phyloP scores from a whole-genome alignment of 1,284 basidiomycete genomes.

The Mycosarcoma maydis region DNA sequence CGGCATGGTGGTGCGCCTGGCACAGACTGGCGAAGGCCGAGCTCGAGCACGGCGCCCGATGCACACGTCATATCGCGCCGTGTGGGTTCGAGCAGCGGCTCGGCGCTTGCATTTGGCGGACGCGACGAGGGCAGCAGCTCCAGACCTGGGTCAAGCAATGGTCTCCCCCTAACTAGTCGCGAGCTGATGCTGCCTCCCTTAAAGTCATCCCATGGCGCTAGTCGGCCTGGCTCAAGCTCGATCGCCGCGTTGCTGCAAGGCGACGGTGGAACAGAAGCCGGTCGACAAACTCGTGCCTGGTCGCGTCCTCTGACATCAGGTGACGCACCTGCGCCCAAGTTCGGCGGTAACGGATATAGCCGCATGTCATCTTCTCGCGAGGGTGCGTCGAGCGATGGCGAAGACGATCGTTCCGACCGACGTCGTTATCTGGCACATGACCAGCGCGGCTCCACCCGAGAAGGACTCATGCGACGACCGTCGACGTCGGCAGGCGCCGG shows the following conservation, averaged over 20 bases:
- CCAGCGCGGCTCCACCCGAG: constrained; percentile 12
- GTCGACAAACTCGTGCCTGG: constrained; percentile 20
- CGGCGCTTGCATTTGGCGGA: constrained; percentile 12
- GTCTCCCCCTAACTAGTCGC: constrained; percentile 1
- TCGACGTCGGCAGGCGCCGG: constrained; percentile 45
- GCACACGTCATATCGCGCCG: constrained; percentile 37
- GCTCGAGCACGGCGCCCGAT: constrained; percentile 45
- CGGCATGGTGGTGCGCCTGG: constrained; percentile 17
- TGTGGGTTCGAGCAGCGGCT: constrained; percentile 31
- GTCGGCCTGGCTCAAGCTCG: constrained; percentile 26
- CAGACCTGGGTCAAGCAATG: constrained; percentile 32
- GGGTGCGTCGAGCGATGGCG: constrained; percentile 22
- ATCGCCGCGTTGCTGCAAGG: constrained; percentile 20
- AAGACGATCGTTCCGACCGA: constrained; percentile 26
- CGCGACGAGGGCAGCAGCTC: constrained; percentile 24
- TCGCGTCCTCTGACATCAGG: constrained; percentile 40
- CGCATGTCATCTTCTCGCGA: constrained; percentile 21
- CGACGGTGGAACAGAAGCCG: constrained; percentile 1
- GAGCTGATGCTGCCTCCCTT: constrained; percentile 35
- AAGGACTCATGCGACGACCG: constrained; percentile 26
- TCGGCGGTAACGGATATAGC: constrained; percentile 17
- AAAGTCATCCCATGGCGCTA: constrained; percentile 14
- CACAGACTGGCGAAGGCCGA: constrained; percentile 36
- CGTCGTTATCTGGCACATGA: constrained; percentile 21
- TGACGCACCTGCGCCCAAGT: constrained; percentile 24